phyloP scores from a whole-genome alignment of 2,329 filamentous ascomycete species.

The Lecanicillium sp. region DNA sequence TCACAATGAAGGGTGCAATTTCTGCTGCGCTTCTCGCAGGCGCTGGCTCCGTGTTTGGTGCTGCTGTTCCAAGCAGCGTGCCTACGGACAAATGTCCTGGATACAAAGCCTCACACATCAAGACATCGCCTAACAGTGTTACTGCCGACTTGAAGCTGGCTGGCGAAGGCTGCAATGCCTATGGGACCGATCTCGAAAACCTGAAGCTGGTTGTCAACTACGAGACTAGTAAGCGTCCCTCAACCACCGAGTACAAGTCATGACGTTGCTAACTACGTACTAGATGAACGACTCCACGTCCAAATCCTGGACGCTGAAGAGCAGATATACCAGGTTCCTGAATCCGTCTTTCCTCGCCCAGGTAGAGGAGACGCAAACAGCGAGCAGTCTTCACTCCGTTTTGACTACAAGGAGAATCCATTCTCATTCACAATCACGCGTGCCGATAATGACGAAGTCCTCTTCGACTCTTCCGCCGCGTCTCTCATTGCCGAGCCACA shows the following conservation, averaged over 20 bases:
- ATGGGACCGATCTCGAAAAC: constrained; percentile 15
- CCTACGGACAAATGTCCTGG: constrained; percentile 42
- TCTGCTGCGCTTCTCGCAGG: background rate
- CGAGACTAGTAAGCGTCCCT: constrained; percentile 53
- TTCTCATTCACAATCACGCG: constrained; percentile 54
- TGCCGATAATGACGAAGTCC: constrained; percentile 25
- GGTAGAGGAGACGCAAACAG: constrained; percentile 18
- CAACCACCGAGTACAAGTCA: background rate
- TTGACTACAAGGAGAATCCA: constrained; percentile 31
- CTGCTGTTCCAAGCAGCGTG: constrained; percentile 1
- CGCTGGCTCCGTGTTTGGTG: background rate
- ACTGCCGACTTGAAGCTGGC: constrained; percentile 23
- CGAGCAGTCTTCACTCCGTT: constrained; percentile 32
- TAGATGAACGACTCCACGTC: constrained; percentile 61
- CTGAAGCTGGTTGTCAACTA: constrained; percentile 53
- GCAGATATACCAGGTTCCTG: constrained; percentile 62
- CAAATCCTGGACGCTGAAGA: constrained; percentile 59
- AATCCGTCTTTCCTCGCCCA: constrained; percentile 54
- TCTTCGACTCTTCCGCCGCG: constrained; percentile 60
- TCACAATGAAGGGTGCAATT: constrained; percentile 3
- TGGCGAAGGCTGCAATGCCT: constrained; percentile 16
- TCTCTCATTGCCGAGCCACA: constrained; percentile 64
- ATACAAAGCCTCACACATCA: constrained; percentile 53
- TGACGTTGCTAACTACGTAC: background rate
- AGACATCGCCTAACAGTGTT: constrained; percentile 39